phyloP scores from a whole-genome alignment of 2,329 filamentous ascomycete species.

The Exophiala sp. region DNA sequence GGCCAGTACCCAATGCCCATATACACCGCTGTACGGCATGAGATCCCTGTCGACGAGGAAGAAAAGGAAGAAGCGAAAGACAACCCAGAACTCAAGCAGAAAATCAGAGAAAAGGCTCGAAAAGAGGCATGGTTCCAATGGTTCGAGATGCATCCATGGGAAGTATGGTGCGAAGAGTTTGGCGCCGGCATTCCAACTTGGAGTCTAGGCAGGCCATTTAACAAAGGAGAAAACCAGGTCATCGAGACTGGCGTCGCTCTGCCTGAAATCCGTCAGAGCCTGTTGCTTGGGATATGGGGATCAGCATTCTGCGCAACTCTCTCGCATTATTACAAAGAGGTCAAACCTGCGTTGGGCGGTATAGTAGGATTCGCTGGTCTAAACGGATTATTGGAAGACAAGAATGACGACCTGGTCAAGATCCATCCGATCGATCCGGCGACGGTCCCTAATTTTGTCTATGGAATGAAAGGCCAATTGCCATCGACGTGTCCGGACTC shows the following conservation, averaged over 20 bases:
- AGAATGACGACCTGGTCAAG: slow-evolving; percentile 79
- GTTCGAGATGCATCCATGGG: slow-evolving; percentile 94
- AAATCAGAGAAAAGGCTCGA: slow-evolving; percentile 45
- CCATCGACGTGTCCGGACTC: slow-evolving; percentile 74
- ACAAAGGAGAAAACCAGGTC: slow-evolving; percentile 64
- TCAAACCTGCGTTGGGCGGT: slow-evolving; percentile 74
- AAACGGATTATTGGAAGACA: slow-evolving; percentile 77
- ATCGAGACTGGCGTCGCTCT: slow-evolving; percentile 65
- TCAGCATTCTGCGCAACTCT: slow-evolving; percentile 94
- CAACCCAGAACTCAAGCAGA: slow-evolving; percentile 33
- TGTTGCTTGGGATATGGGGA: slow-evolving; percentile 92
- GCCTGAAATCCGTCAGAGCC: slow-evolving; percentile 78
- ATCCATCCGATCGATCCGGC: slow-evolving; percentile 94
- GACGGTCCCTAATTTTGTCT: slow-evolving; percentile 81
- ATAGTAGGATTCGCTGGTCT: slow-evolving; percentile 72
- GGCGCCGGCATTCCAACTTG: slow-evolving; percentile 90
- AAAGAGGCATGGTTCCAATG: slow-evolving; percentile 91
- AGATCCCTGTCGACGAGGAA: slow-evolving; percentile 69
- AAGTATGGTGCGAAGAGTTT: slow-evolving; percentile 93
- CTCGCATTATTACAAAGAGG: slow-evolving; percentile 92
- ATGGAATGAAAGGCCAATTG: slow-evolving; percentile 73
- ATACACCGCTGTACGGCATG: slow-evolving; percentile 91
- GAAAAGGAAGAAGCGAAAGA: slow-evolving; percentile 33
- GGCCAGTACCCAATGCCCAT: slow-evolving; percentile 87
- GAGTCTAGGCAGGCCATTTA: slow-evolving; percentile 81